phyloP scores from a whole-genome alignment of 352 stramenopile species.

The Globisporangium megalacanthum region DNA sequence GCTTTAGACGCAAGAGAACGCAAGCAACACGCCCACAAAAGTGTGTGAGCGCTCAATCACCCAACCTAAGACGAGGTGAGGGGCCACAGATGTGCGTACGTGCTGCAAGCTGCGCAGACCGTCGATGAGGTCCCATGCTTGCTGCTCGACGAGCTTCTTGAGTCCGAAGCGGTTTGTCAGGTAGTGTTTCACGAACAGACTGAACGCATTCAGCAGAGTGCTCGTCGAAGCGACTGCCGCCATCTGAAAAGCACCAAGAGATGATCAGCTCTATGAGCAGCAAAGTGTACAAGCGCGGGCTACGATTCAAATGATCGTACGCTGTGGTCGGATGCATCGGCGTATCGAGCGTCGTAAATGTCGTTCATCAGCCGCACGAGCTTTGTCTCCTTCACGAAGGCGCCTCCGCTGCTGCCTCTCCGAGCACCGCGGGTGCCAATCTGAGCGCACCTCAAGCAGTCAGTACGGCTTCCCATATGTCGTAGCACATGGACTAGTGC shows the following conservation, averaged over 20 bases:
- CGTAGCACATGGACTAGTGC: neutral
- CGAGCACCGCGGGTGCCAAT: neutral
- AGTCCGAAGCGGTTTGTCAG: constrained; percentile 67
- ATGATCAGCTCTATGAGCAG: neutral
- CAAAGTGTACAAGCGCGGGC: neutral
- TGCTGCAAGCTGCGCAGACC: constrained; percentile 34
- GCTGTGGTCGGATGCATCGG: constrained; percentile 18
- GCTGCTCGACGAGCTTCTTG: constrained; percentile 50
- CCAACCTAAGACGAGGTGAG: neutral
- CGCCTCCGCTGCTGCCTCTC: neutral
- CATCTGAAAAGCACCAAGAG: neutral
- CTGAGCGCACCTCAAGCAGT: neutral
- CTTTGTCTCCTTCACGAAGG: constrained; percentile 43
- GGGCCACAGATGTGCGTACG: constrained; percentile 13
- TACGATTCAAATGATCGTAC: constrained; percentile 8
- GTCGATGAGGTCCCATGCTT: constrained; percentile 52
- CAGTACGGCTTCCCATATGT: neutral
- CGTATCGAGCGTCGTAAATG: constrained; percentile 58
- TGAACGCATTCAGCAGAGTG: constrained; percentile 20
- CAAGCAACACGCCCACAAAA: neutral
- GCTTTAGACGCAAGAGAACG: constrained; percentile 6
- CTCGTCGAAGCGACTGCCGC: neutral
- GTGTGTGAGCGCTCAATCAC: neutral
- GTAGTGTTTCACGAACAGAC: constrained; percentile 44
- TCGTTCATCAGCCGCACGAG: constrained; percentile 56